phyloP scores from a whole-genome alignment of 2,329 filamentous ascomycete genomes.

The Sarocladium kiliense region DNA sequence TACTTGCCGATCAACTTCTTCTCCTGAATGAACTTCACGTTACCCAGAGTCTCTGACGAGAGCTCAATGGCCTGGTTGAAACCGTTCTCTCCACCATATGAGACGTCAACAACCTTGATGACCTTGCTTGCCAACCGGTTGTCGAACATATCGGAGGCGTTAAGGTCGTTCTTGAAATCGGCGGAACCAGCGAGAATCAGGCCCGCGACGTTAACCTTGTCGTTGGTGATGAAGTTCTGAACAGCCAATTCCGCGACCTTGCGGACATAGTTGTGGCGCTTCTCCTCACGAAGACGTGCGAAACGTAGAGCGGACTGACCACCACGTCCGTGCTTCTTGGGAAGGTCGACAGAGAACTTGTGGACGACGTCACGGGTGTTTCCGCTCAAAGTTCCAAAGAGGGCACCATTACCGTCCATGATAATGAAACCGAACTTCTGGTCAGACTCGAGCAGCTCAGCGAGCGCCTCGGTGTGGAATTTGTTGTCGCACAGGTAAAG shows the following conservation, averaged over 20 bases:
- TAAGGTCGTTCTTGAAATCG: slow-evolving; percentile 99
- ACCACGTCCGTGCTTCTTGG: slow-evolving; percentile 99
- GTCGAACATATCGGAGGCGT: slow-evolving; percentile 97
- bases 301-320: slow-evolving; percentile 99
- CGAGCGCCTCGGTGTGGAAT: slow-evolving; percentile 96
- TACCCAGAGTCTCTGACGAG: slow-evolving; percentile 89
- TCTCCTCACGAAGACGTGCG: slow-evolving; percentile 97
- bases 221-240: slow-evolving; percentile 96
- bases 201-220: slow-evolving; percentile 97
- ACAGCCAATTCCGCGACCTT: slow-evolving; percentile 97
- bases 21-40: slow-evolving; percentile 99
- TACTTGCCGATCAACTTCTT: slow-evolving; percentile 99
- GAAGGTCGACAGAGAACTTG: slow-evolving; percentile 97
- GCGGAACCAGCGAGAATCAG: slow-evolving; percentile 94
- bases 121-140: slow-evolving; percentile 87
- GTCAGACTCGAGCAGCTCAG: slow-evolving; percentile 95
- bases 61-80: slow-evolving; percentile 99
- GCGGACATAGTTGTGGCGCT: slow-evolving; percentile 99
- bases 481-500: slow-evolving; percentile 99
- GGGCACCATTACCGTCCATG: slow-evolving; percentile 98
- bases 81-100: slow-evolving; percentile 97
- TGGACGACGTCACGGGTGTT: slow-evolving; percentile 96
- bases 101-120: slow-evolving; percentile 99
- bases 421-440: slow-evolving; percentile 99
- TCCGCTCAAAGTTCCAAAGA: slow-evolving; percentile 94